A percentile compares a stretch with the other conserved stretches of the same genome.
These are phyloP conservation scores for Thermomucor indicae-seudaticae DNA, from an alignment of 371 early-diverging fungal species.

Conservation along the genomic window DNA sequence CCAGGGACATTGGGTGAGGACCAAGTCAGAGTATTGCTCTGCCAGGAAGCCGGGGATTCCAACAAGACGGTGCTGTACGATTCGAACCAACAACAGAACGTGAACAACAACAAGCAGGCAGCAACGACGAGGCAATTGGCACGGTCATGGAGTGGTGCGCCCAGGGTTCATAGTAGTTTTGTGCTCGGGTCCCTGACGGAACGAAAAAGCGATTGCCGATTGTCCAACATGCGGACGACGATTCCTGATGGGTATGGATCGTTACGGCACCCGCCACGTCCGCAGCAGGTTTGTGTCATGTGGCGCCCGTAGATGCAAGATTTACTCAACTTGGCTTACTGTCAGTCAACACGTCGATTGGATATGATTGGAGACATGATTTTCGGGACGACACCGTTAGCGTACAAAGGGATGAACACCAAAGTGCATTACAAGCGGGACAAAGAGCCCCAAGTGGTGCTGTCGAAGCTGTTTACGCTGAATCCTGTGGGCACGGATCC, in stretches of 20 bases:
- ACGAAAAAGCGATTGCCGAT: not conserved
- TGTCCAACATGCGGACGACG: not conserved
- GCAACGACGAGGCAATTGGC: slow-evolving; percentile 11
- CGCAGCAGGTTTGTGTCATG: no score
- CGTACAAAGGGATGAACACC: slow-evolving; percentile 67
- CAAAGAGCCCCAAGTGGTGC: slow-evolving; percentile 53
- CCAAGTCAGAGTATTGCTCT: slow-evolving; percentile 34
- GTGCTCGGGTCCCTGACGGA: not conserved
- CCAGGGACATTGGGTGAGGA: slow-evolving; percentile 21
- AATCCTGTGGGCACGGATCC: slow-evolving; percentile 43
- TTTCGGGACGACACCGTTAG: slow-evolving; percentile 63
- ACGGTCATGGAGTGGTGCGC: slow-evolving; percentile 36
- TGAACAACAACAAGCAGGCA: no score
- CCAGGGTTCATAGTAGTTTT: not conserved
- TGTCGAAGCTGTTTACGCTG: slow-evolving; percentile 60
- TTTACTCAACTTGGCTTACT: no score
- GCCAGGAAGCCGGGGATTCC: slow-evolving; percentile 40
- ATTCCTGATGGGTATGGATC: not conserved
- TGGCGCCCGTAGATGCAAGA: no score
- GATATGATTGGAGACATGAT: slow-evolving; percentile 60
- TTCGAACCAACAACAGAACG: slow-evolving; percentile 25
- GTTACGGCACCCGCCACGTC: slow-evolving; percentile 1
- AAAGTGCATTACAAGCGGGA: slow-evolving; percentile 58
- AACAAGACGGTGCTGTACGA: slow-evolving; percentile 42
- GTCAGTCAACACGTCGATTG: slow-evolving; percentile 36